A percentile compares a stretch with the other conserved stretches of the same genome.
These are phyloP conservation scores for Sarocladium kiliense DNA, from an alignment of 2,329 filamentous ascomycete species.

Conservation along the genomic window DNA sequence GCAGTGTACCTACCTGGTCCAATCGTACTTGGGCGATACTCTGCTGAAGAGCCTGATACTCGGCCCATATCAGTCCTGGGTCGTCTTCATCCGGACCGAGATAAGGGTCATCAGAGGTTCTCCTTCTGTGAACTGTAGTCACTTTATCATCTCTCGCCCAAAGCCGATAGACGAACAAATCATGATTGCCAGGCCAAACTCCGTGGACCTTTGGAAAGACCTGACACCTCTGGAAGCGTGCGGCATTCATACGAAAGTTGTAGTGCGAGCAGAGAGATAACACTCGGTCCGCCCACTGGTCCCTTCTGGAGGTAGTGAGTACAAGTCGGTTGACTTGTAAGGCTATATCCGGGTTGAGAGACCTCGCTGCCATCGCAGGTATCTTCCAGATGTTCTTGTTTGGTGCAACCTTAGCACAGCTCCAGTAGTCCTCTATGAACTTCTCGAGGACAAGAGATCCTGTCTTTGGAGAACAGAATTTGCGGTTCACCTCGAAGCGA, in stretches of 20 bases:
- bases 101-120: too few relatives aligned
- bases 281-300: not conserved
- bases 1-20: too few relatives aligned
- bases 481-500: not conserved
- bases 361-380: not conserved
- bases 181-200: too few relatives aligned
- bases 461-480: not conserved
- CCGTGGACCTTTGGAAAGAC: not conserved
- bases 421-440: not conserved
- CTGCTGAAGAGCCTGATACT: too few relatives aligned
- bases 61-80: too few relatives aligned
- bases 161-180: not conserved
- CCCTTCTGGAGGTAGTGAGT: not conserved
- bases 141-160: not conserved
- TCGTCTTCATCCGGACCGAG: too few relatives aligned
- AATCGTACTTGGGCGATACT: too few relatives aligned
- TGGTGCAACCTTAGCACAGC: not conserved
- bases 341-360: not conserved
- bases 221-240: not conserved
- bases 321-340: not conserved
- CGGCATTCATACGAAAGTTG: not conserved
- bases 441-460: not conserved
- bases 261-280: not conserved
- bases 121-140: too few relatives aligned
- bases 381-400: not conserved